Percentiles rank a stretch among this genome's conserved stretches.
Evolutionary conservation across 2,329 filamentous ascomycete species (phyloP).

Genomic region (Aspergillus tubingensis): DNA sequence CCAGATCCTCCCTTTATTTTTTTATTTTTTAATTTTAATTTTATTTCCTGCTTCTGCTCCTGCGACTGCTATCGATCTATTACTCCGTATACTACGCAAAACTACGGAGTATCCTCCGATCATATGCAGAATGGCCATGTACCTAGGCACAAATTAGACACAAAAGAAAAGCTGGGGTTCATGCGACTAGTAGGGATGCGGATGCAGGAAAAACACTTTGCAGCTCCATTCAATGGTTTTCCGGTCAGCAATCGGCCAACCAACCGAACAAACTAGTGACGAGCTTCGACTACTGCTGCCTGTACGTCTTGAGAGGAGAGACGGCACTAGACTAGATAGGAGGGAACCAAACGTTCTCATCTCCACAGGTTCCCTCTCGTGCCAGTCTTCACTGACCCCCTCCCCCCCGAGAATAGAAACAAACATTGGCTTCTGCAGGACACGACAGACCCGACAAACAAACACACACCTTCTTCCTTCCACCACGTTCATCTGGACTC

Average conservation of each 20-base stretch:
- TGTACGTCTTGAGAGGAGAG: background rate
- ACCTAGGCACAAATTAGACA: background rate
- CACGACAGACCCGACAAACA: background rate
- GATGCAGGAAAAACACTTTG: background rate
- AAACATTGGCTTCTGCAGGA: no score
- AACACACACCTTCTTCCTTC: background rate
- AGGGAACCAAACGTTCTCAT: background rate
- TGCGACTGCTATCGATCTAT: no score
- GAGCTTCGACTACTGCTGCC: background rate
- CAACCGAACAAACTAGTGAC: background rate
- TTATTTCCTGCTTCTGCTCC: no score
- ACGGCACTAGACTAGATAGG: background rate
- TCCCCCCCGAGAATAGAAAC: background rate
- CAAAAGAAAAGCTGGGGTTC: background rate
- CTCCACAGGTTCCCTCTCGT: background rate
- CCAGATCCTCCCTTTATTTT: no score
- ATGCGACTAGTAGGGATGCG: constrained; percentile 2
- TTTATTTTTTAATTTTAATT: no score
- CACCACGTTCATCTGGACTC: background rate
- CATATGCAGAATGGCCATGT: background rate
- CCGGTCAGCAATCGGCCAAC: background rate
- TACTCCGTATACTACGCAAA: background rate
- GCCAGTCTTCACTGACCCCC: background rate
- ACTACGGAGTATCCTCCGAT: background rate
- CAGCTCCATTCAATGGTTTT: background rate